phyloP scores from a whole-genome alignment of 495 filamentous ascomycete species.

The Diplogelasinospora grovesii region DNA sequence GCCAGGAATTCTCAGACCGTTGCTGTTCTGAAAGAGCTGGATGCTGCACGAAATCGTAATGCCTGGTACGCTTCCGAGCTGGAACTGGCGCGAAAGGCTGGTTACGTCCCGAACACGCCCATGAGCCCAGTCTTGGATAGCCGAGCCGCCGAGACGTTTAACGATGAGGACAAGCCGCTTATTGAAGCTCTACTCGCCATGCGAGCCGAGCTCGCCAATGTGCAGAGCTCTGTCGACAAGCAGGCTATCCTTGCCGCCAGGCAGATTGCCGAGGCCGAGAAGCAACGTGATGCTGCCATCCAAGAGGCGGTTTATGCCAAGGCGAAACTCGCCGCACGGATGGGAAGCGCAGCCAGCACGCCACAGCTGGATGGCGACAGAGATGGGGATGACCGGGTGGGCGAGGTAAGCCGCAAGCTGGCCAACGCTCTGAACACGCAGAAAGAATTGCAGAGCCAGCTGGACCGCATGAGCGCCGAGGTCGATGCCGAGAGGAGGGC shows the following conservation, averaged over 20 bases:
- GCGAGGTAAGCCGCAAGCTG: constrained; percentile 74
- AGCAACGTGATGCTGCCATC: constrained; percentile 85
- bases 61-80: constrained; percentile 97
- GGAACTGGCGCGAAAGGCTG: constrained; percentile 78
- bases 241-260: constrained; percentile 79
- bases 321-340: constrained; percentile 80
- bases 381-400: constrained; percentile 59
- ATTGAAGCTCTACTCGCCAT: constrained; percentile 91
- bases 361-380: constrained; percentile 62
- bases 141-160: constrained; percentile 65
- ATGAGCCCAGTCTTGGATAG: constrained; percentile 71
- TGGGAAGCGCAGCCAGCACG: constrained; percentile 60
- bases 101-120: constrained; percentile 69
- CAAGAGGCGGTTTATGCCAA: constrained; percentile 92
- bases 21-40: constrained; percentile 71
- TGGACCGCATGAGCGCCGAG: constrained; percentile 61
- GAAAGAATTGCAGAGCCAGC: constrained; percentile 61
- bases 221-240: constrained; percentile 80
- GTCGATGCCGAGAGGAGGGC: constrained; percentile 73
- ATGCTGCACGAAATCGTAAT: constrained; percentile 73
- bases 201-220: constrained; percentile 72
- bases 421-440: constrained; percentile 73
- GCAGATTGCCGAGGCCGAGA: constrained; percentile 86
- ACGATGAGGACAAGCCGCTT: constrained; percentile 84
- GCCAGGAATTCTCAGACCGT: constrained; percentile 53